Evolutionary conservation across 139 green algal species (phyloP), one percentile per base, ranked within the genome.

Genomic region (Yamagishiella unicocca): DNA sequence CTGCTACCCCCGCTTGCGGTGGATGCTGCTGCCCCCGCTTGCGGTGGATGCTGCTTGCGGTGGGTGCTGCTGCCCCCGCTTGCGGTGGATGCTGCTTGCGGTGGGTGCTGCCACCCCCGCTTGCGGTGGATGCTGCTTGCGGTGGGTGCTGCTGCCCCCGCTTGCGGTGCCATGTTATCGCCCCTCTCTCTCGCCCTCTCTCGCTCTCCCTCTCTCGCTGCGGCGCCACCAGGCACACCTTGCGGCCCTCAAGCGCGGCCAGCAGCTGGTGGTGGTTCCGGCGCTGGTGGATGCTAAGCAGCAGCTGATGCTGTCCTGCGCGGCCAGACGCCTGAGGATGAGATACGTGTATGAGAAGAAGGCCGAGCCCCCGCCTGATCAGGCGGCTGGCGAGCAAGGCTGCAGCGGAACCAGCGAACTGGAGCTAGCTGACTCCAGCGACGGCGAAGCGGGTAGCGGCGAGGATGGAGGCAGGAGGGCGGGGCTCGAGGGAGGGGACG

Each of bases 201-300:
- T 58, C 50, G 50, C 50, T 58, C 50, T 12, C 50, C 50, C 50
- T 17, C 17, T 17, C 50, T 17, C 14, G 50, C 50, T 17, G 50
- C 50, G 14, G 17, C 50, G 17, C 50, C 50, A 12, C 4, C 67
- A 75, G 67, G 10, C 46, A 1, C 67, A 75, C 8, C 35, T 43
- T 3, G 33, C 21, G 37, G n/a, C 67, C 19, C 67, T 75, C 67
- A 33, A 38, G 21, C 64, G 35, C 33, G 35, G 67, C 4, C 33
- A 46, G 67, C n/a, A 75, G 67, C 35, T 75, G 67, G 33, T 75
- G 67, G 67, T 75, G 38, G 17, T 75, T 19, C 67, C 67, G 33
- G 33, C 46, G 21, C 38, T 75, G 3, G 4, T 22, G 67, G 67
- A 75, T 1, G 1, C 37, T 29, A 2, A 22, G 19, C 67, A 75